Percentiles rank a stretch among this genome's conserved stretches.
Evolutionary conservation across 148 eudicot species (phyloP).

Genomic region (Spergularia marina): DNA sequence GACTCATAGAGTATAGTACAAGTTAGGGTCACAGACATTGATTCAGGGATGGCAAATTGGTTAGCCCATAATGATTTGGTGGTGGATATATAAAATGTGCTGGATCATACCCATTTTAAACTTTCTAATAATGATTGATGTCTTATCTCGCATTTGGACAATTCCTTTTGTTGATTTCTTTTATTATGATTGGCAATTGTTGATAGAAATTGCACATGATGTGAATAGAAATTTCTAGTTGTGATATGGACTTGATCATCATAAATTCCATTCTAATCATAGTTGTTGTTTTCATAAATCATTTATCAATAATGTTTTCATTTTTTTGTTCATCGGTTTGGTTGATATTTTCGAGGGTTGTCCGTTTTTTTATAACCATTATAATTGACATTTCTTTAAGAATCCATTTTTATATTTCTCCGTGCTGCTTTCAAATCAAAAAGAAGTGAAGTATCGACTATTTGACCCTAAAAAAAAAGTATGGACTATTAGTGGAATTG

Average conservation of each 20-base stretch:
- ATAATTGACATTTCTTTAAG: no score
- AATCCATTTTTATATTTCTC: no score
- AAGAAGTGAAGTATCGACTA: no score
- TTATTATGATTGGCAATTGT: constrained; percentile 12
- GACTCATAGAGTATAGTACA: constrained; percentile 2
- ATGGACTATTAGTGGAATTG: no score
- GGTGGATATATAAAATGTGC: background rate
- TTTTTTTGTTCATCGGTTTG: background rate
- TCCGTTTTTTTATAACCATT: no score
- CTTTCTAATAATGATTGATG: constrained; percentile 6
- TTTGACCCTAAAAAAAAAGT: no score
- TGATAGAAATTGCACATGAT: constrained; percentile 24
- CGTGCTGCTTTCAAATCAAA: no score
- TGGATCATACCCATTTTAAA: background rate
- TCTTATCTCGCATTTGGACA: constrained; percentile 21
- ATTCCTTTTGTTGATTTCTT: constrained; percentile 6
- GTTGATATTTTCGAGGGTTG: background rate
- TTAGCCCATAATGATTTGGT: constrained; percentile 26
- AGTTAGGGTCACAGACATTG: constrained; percentile 2
- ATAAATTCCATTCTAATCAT: background rate
- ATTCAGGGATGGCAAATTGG: constrained; percentile 21
- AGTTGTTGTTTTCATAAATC: background rate
- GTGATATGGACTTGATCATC: background rate
- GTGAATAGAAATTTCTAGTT: background rate
- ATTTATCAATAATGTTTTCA: background rate